Conservation (phyloP, 1,284 basidiomycete species). For the Papiliotrema terrestris region DNA sequence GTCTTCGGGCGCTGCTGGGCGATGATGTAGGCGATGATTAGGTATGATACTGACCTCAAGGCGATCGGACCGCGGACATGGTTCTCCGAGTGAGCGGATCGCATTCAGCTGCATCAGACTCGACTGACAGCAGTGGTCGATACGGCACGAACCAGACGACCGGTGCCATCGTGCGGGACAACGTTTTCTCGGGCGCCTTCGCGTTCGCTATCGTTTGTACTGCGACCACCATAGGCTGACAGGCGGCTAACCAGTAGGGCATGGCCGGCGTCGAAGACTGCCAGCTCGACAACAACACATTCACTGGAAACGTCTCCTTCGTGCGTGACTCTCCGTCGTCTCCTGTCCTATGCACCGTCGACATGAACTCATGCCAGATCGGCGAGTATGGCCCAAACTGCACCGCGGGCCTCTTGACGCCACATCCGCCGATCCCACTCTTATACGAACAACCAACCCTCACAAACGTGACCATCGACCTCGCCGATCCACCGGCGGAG, state of each 20-base stretch:
- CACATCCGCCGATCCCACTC: constrained; percentile 28
- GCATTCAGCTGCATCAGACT: neutral
- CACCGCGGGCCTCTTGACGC: constrained; percentile 53
- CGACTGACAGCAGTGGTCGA: constrained; percentile 19
- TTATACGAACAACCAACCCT: constrained; percentile 20
- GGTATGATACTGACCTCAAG: constrained; percentile 27
- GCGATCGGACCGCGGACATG: constrained; percentile 71
- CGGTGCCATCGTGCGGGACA: constrained; percentile 62
- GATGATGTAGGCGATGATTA: too few species aligned
- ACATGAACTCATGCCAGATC: constrained; percentile 46
- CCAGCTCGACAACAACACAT: constrained; percentile 61
- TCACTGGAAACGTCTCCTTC: constrained; percentile 70
- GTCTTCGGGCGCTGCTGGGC: too few species aligned
- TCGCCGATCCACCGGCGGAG: constrained; percentile 3
- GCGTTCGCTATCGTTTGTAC: constrained; percentile 30
- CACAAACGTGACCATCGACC: constrained; percentile 24
- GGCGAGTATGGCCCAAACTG: constrained; percentile 69
- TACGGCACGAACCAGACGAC: constrained; percentile 60
- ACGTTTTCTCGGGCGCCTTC: constrained; percentile 64
- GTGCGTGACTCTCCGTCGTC: constrained; percentile 13
- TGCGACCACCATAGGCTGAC: neutral
- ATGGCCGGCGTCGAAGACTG: constrained; percentile 64
- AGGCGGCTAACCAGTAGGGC: constrained; percentile 49
- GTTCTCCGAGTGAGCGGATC: constrained; percentile 57
- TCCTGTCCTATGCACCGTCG: neutral